phyloP scores from a whole-genome alignment of 1,139 yeast species.

The Wickerhamiella infanticola region DNA sequence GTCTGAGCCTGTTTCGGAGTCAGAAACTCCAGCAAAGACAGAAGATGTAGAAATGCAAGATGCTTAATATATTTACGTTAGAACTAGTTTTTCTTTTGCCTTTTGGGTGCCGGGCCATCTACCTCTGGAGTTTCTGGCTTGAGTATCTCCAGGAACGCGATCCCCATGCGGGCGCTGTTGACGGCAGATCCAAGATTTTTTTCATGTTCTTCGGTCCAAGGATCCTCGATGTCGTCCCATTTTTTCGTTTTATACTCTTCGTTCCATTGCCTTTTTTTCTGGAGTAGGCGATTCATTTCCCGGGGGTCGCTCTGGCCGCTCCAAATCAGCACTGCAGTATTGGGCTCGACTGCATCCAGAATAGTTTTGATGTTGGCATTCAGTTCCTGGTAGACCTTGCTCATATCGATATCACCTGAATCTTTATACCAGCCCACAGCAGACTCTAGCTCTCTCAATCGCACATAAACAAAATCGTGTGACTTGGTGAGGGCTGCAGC shows the following conservation, averaged over 20 bases:
- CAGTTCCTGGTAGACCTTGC: not conserved
- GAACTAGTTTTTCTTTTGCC: not conserved
- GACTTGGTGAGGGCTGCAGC: conserved; percentile 20
- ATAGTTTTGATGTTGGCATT: conserved; percentile 34
- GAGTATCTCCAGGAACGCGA: conserved; percentile 4
- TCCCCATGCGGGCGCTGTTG: conserved; percentile 6
- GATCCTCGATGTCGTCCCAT: conserved; percentile 31
- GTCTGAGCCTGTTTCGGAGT: not conserved
- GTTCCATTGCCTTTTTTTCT: conserved; percentile 28
- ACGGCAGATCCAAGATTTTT: conserved; percentile 20
- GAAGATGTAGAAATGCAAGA: conserved; percentile 1
- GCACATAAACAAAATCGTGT: conserved; percentile 37
- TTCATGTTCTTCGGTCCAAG: conserved; percentile 40
- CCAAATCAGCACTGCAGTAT: conserved; percentile 45
- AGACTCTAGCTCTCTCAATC: conserved; percentile 45
- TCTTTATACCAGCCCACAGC: conserved; percentile 15
- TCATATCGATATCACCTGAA: conserved; percentile 3
- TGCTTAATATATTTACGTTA: not conserved
- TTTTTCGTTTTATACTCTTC: conserved; percentile 30
- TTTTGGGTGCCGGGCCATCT: not conserved
- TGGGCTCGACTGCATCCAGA: conserved; percentile 38
- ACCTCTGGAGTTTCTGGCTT: not conserved
- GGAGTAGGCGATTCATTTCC: conserved; percentile 36
- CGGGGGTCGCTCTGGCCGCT: conserved; percentile 51
- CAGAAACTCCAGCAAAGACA: not conserved